Conservation (phyloP, 2,329 filamentous ascomycete species). For the Volutella citrinella region DNA sequence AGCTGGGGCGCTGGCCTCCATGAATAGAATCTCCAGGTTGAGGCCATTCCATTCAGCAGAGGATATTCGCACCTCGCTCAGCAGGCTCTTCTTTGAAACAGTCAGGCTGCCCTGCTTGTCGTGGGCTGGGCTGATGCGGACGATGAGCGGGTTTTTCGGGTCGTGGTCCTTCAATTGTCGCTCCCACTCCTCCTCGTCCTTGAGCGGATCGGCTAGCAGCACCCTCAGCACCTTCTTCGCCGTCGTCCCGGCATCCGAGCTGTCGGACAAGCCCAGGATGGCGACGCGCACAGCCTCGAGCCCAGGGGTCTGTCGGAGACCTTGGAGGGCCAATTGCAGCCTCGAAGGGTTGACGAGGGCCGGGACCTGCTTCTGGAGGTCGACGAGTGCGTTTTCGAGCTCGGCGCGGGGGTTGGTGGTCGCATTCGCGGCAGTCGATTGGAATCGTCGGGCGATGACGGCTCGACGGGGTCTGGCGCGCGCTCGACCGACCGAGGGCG, state of each 20-base stretch:
- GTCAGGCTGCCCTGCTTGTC: conserved; percentile 28
- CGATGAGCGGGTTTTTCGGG: conserved; percentile 55
- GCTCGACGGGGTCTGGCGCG: conserved; percentile 21
- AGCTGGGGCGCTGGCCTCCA: conserved; percentile 44
- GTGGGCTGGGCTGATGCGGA: conserved; percentile 47
- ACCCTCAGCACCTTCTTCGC: conserved; percentile 67
- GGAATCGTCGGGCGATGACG: conserved; percentile 24
- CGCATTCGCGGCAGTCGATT: conserved; percentile 24
- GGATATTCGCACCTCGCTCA: conserved; percentile 60
- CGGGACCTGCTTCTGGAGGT: conserved; percentile 59
- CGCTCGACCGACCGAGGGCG: conserved; percentile 16
- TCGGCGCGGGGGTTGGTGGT: conserved; percentile 43
- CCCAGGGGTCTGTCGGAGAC: conserved; percentile 55
- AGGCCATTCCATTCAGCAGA: conserved; percentile 59
- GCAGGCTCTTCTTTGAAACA: conserved; percentile 32
- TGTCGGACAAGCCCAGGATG: conserved; percentile 47
- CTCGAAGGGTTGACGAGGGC: conserved; percentile 66
- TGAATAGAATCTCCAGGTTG: conserved; percentile 62
- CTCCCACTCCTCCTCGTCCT: conserved; percentile 64
- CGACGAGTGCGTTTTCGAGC: conserved; percentile 56
- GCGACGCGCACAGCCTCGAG: conserved; percentile 58
- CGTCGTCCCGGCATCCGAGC: conserved; percentile 38
- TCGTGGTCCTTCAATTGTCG: conserved; percentile 52
- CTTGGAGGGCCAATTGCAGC: conserved; percentile 67
- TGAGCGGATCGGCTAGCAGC: conserved; percentile 68